A percentile compares a stretch with the other conserved stretches of the same genome.
phyloP scores from a whole-genome alignment of 2,329 filamentous ascomycete species.

The Microsporum canis region DNA sequence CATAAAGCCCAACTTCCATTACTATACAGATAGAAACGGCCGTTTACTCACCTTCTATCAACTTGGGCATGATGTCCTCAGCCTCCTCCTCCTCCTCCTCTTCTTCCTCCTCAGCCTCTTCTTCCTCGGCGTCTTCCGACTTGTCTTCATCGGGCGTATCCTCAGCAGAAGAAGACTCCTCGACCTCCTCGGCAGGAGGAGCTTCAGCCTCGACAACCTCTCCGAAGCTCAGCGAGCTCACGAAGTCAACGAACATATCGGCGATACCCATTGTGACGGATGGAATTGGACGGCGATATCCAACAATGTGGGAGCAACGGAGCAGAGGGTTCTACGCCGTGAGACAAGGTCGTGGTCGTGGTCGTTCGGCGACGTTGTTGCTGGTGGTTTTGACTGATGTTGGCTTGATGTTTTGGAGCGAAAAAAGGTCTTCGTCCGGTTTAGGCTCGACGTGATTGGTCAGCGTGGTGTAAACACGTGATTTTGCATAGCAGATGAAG shows the following conservation, averaged over 20 bases:
- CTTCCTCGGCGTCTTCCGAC: conserved; percentile 35
- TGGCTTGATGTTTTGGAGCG: background rate
- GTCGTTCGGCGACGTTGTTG: background rate
- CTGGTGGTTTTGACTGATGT: background rate
- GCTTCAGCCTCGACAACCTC: conserved; percentile 50
- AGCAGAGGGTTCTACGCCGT: background rate
- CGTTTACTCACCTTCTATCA: conserved; percentile 71
- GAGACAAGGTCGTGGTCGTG: background rate
- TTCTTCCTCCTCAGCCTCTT: conserved; percentile 40
- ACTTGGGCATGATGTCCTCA: conserved; percentile 72
- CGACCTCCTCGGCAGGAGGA: conserved; percentile 38
- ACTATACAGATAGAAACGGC: background rate
- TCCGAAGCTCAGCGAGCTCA: conserved; percentile 52
- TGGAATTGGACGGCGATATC: background rate
- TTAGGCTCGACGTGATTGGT: background rate
- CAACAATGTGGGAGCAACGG: background rate
- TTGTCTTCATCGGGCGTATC: conserved; percentile 22
- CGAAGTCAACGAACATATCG: conserved; percentile 54
- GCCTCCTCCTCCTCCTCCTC: conserved; percentile 64
- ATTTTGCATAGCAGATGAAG: background rate
- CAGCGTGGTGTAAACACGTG: background rate
- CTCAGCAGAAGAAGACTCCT: conserved; percentile 22
- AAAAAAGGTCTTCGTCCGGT: background rate
- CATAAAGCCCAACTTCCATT: background rate
- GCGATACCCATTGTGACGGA: conserved; percentile 47